A percentile compares a stretch with the other conserved stretches of the same genome.
phyloP scores from a whole-genome alignment of 140 eudicot species.

The Oenanthe javanica region DNA sequence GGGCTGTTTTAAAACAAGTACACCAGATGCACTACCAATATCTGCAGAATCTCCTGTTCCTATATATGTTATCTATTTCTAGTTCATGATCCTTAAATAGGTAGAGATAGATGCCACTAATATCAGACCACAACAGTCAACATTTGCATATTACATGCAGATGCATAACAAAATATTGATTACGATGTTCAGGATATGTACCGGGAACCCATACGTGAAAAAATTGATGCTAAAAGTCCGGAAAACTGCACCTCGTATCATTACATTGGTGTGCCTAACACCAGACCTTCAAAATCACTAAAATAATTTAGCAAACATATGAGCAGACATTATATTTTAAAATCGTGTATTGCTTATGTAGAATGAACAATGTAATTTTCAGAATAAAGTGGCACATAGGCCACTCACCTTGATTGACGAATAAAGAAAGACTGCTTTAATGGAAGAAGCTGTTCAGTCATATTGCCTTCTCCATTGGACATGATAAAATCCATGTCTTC shows the following conservation, averaged over 20 bases:
- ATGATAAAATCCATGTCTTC: conserved; percentile 86
- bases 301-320: conserved; percentile 3
- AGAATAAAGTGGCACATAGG: neutral
- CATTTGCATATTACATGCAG: neutral
- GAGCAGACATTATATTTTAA: neutral
- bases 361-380: neutral
- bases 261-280: conserved; percentile 75
- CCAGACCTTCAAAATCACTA: conserved; percentile 62
- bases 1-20: neutral
- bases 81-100: neutral
- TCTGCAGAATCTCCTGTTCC: neutral
- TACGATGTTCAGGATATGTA: conserved; percentile 34
- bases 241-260: conserved; percentile 78
- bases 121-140: neutral
- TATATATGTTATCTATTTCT: neutral
- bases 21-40: neutral
- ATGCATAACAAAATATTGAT: neutral
- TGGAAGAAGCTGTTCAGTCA: conserved; percentile 94
- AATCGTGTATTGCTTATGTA: neutral
- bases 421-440: conserved; percentile 62
- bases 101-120: neutral
- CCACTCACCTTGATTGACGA: conserved; percentile 69
- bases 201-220: conserved; percentile 99
- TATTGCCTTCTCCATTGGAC: conserved; percentile 74
- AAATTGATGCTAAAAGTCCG: conserved; percentile 91